Base-by-base conservation (phyloP, 2,329 filamentous ascomycete genomes). In the Fusarium sarcochroum region DNA sequence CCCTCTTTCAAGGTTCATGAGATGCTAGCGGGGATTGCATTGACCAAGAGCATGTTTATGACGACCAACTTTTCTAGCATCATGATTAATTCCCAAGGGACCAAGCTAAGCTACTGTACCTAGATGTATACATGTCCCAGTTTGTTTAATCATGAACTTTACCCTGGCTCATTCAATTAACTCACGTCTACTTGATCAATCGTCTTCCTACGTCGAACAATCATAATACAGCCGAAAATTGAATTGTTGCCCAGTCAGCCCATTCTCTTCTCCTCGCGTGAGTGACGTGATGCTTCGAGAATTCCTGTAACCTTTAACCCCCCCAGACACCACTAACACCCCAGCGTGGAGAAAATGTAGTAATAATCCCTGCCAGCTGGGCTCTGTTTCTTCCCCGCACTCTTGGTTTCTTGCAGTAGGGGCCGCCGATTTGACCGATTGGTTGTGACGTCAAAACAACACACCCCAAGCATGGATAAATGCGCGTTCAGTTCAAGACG, bases 371-470 rank as follows among this genome's bases (percentile, higher is more conserved):
- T 57, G 59, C 60, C 25, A 27, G 25, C 25, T 27, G 25, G 25
- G 5, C 55, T 62, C 37, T 49, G 17, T 45, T 42, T 18, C 14
- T 54, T 46, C 71, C 65, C 71, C 71, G 71, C 71, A 73, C 58
- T 72, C 44, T 55, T 44, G 34, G 60, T 30, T 50, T 50, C 41
- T 60, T 53, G 45, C 21, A 52, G 27, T 52, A 57, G 50, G 51
- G 18, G 49, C 59, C 34, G 38, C 56, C 46, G 53, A 62, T 65
- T 62, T 68, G 64, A 41, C 67, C 58, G 66, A 73, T 73, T 69
- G 58, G 62, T 53, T 40, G 63, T 73, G 71, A 73, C 66, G 71
- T 73, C 69, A 73, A 63, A 27, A 40, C n/a, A 17, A 35, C 46
- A 25, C 40, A 27, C 21, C 25, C 9, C 10, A 10, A 27, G 10